phyloP scores from a whole-genome alignment of 495 filamentous ascomycete species.

The Penicillium atrosanguineum region DNA sequence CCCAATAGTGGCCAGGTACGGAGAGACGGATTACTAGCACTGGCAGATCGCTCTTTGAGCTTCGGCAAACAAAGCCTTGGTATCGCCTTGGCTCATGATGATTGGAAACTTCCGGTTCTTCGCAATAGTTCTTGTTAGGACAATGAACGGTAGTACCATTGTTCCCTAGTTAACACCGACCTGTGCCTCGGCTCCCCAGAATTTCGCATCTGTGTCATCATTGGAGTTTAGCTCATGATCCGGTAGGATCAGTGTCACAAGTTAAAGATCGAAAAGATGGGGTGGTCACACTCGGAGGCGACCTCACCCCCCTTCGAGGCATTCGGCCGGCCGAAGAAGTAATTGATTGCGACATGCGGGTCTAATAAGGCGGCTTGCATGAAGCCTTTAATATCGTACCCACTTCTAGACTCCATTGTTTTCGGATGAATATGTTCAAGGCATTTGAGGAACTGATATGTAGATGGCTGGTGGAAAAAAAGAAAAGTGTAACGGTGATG shows the following conservation, averaged over 20 bases:
- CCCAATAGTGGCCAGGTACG: too few relatives aligned
- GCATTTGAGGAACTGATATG: constrained; percentile 28
- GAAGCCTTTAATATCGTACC: constrained; percentile 34
- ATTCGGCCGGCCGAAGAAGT: constrained; percentile 31
- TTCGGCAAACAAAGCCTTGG: too few relatives aligned
- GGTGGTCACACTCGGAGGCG: constrained; percentile 19
- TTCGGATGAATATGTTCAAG: constrained; percentile 29
- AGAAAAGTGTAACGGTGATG: constrained; percentile 41
- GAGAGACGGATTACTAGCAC: too few relatives aligned
- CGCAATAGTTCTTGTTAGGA: background rate
- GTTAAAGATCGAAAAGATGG: constrained; percentile 22
- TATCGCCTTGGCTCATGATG: background rate
- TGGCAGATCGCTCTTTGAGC: too few relatives aligned
- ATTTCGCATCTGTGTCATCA: background rate
- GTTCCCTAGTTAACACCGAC: background rate
- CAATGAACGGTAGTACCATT: background rate
- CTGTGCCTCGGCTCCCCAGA: background rate
- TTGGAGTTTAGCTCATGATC: background rate
- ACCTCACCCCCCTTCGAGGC: background rate
- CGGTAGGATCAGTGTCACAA: constrained; percentile 8
- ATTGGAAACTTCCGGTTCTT: background rate
- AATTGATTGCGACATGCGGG: constrained; percentile 34
- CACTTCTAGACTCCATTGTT: constrained; percentile 21
- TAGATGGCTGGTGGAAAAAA: constrained; percentile 30
- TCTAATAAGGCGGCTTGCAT: constrained; percentile 25